These are phyloP conservation scores for Cornus florida DNA, from an alignment of 148 eudicot species.

Conservation along the genomic window DNA sequence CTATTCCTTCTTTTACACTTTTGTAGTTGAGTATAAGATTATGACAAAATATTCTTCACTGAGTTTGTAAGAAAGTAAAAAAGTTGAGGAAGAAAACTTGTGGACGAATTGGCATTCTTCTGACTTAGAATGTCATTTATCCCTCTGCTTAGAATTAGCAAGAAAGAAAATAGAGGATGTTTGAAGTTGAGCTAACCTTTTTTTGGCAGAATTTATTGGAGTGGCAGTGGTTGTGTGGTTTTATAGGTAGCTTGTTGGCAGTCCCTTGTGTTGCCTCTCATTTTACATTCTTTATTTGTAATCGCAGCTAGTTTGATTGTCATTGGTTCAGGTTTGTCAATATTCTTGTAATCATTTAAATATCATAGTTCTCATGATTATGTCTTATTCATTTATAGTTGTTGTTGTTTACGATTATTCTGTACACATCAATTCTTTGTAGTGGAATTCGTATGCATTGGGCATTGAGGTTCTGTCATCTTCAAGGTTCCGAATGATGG, in stretches of 20 bases:
- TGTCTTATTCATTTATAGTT: constrained; percentile 8
- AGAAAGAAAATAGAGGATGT: too few species aligned
- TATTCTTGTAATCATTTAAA: constrained; percentile 52
- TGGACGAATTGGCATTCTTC: constrained; percentile 45
- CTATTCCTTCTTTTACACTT: constrained; percentile 13
- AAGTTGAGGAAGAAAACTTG: constrained; percentile 17
- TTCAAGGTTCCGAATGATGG: too few species aligned
- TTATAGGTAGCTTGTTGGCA: constrained; percentile 60
- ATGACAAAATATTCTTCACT: constrained; percentile 21
- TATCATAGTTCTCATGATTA: background rate
- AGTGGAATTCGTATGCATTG: too few species aligned
- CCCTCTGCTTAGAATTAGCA: constrained; percentile 35
- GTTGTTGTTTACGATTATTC: background rate
- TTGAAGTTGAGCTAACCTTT: constrained; percentile 55
- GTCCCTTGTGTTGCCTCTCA: constrained; percentile 7
- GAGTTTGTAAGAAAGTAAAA: background rate
- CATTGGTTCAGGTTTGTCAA: constrained; percentile 55
- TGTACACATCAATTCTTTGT: background rate
- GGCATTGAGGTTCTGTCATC: too few species aligned
- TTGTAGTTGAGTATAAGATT: constrained; percentile 43
- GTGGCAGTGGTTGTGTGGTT: constrained; percentile 49
- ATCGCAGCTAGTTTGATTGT: constrained; percentile 58
- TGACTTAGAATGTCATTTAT: constrained; percentile 38
- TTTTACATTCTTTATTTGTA: constrained; percentile 39
- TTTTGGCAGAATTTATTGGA: constrained; percentile 32